Conservation (phyloP, 2,329 filamentous ascomycete genomes). For the Magnaporthiopsis incrustans region DNA sequence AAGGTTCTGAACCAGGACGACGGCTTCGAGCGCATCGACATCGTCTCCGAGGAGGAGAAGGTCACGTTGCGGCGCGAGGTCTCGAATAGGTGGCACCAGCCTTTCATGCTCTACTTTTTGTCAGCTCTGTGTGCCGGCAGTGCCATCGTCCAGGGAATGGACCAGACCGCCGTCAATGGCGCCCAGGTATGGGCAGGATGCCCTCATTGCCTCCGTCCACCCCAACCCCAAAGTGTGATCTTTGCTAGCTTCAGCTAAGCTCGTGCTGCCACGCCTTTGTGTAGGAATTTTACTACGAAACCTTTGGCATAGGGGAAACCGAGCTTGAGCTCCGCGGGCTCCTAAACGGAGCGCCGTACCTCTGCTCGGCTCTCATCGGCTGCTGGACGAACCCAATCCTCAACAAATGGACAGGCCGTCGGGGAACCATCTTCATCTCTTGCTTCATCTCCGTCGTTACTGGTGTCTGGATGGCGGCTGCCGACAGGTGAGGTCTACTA, state of each 20-base stretch:
- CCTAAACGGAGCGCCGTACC: slow-evolving; percentile 4
- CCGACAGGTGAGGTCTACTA: slow-evolving; percentile 33
- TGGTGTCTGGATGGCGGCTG: slow-evolving; percentile 55
- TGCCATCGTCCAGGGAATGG: slow-evolving; percentile 4
- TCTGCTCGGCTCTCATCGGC: slow-evolving; percentile 34
- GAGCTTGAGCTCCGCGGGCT: neutral
- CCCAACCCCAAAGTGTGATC: neutral
- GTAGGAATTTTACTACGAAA: slow-evolving; percentile 1
- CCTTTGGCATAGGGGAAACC: neutral
- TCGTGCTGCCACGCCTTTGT: too few relatives aligned
- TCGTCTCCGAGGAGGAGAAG: slow-evolving; percentile 4
- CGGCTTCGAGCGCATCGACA: neutral
- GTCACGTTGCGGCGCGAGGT: neutral
- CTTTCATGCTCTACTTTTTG: slow-evolving; percentile 3
- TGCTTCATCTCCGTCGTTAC: slow-evolving; percentile 47
- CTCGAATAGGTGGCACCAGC: slow-evolving; percentile 5
- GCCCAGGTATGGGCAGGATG: neutral
- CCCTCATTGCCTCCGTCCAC: neutral
- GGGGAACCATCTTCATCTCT: slow-evolving; percentile 24
- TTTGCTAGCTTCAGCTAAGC: neutral
- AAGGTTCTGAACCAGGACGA: slow-evolving; percentile 2
- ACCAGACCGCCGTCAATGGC: slow-evolving; percentile 4
- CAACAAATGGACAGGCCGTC: slow-evolving; percentile 32
- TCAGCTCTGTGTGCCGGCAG: slow-evolving; percentile 2
- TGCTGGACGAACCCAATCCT: slow-evolving; percentile 38